phyloP scores from a whole-genome alignment of 441 rosid genomes.

The Viola pubescens region DNA sequence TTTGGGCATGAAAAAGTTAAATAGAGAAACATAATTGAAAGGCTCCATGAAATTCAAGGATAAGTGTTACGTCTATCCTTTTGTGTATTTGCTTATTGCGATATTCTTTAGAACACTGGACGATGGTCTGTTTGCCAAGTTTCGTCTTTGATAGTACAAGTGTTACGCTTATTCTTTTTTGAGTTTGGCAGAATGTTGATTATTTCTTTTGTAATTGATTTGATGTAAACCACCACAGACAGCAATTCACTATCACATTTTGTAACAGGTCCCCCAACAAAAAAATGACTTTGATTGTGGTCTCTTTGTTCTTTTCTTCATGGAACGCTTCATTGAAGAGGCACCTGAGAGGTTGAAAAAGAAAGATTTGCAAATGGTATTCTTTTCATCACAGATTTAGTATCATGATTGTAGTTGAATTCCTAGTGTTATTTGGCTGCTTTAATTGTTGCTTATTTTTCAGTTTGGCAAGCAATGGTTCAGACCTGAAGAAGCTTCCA shows the following conservation, averaged over 20 bases:
- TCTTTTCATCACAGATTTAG: background rate
- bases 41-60: no score
- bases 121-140: no score
- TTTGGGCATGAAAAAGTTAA: no score
- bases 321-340: constrained; percentile 76
- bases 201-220: background rate
- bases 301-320: constrained; percentile 78
- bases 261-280: constrained; percentile 86
- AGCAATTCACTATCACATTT: constrained; percentile 7
- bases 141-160: no score
- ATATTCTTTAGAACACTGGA: no score
- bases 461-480: constrained; percentile 92
- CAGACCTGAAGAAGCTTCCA: constrained; percentile 79
- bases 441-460: constrained; percentile 7
- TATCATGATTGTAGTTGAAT: background rate
- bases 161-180: no score
- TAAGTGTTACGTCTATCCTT: no score
- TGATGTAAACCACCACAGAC: background rate
- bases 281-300: constrained; percentile 93
- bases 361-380: constrained; percentile 75
- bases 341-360: constrained; percentile 80
- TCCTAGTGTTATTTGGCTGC: background rate
- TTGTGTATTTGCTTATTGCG: no score
- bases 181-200: no score
- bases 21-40: no score